These are phyloP conservation scores for Microthyrium microscopicum DNA, from an alignment of 2,329 filamentous ascomycete genomes.

Conservation along the genomic window DNA sequence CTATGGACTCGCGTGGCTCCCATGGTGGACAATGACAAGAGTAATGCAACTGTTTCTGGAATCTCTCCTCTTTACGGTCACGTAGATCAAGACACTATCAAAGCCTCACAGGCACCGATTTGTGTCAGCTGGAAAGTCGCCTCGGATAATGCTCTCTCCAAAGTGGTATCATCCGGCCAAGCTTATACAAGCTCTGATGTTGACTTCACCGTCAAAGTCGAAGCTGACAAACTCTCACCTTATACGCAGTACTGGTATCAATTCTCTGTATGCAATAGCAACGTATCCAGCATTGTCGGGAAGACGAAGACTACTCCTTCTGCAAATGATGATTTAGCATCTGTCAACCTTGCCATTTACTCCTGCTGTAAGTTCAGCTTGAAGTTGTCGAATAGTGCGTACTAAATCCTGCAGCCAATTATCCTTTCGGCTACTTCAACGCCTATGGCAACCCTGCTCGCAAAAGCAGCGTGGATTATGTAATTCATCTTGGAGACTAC, in stretches of 20 bases:
- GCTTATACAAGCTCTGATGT: slow-evolving; percentile 57
- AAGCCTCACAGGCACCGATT: slow-evolving; percentile 41
- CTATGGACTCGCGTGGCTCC: slow-evolving; percentile 26
- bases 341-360: slow-evolving; percentile 49
- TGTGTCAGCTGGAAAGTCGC: slow-evolving; percentile 51
- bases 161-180: slow-evolving; percentile 37
- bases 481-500: slow-evolving; percentile 24
- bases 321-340: slow-evolving; percentile 36
- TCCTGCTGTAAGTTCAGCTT: slow-evolving; percentile 52
- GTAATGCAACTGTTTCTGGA: slow-evolving; percentile 38
- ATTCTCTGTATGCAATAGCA: slow-evolving; percentile 49
- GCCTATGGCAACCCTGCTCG: slow-evolving; percentile 16
- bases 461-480: slow-evolving; percentile 10
- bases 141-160: slow-evolving; percentile 28
- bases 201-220: slow-evolving; percentile 60
- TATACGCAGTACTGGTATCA: slow-evolving; percentile 55
- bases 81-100: slow-evolving; percentile 29
- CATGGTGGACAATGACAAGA: slow-evolving; percentile 22
- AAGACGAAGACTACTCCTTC: slow-evolving; percentile 53
- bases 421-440: slow-evolving; percentile 15
- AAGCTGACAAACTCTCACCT: slow-evolving; percentile 43
- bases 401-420: not conserved
- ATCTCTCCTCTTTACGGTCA: slow-evolving; percentile 36
- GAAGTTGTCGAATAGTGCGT: not conserved
- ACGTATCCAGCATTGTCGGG: slow-evolving; percentile 44